Base-by-base conservation (phyloP, 1,139 yeast genomes). In the Zhuliangozyma blackwelliae region DNA sequence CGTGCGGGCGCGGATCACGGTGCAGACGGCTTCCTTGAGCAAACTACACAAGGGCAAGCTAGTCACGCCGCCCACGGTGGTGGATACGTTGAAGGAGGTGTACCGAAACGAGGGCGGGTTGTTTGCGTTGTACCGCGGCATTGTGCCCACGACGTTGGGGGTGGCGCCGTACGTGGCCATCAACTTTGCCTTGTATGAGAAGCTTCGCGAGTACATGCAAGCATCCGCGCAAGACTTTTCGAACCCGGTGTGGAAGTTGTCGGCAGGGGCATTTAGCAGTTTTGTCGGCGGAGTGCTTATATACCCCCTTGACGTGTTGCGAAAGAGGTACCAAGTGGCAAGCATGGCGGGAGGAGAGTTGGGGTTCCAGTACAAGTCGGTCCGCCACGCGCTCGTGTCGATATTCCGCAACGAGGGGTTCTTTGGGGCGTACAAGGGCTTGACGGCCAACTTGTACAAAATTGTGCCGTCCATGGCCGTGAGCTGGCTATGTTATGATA, bases 91-190 rank as follows among this genome's bases (percentile, higher is more conserved):
- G 38, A 51, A 50, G 29, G 68, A 72, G 21, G 88, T 89, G 16
- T 85, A 82, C 58, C 51, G 52, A 10, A 73, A 72, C 12, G 98
- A 92, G 61, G 97, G 98, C 23, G 96, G 96, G 0, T 26, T 87
- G 6, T 44, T 59, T 5, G 96, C 92, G 0, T 67, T 90, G 13
- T 92, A 87, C 55, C 71, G 92, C 38, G 98, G 98, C 4, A 68
- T 90, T 8, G 68, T 82, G 42, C 97, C 97, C 6, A 90, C 98
- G 0, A 78, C 90, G 2, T 61, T 87, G 46, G 97, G 97, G 1
- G 97, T 92, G 10, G 97, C 96, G 1, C 97, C 98, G 1, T 92
- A 90, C 52, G 97, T 88, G 31, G 96, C 96, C 3, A 73, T 92
- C 38, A 92, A 90, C 60, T 92, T 92, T 58, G 85, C 96, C 6